These are phyloP conservation scores for Ustilago tritici DNA, from an alignment of 1,284 basidiomycete species.

Conservation along the genomic window DNA sequence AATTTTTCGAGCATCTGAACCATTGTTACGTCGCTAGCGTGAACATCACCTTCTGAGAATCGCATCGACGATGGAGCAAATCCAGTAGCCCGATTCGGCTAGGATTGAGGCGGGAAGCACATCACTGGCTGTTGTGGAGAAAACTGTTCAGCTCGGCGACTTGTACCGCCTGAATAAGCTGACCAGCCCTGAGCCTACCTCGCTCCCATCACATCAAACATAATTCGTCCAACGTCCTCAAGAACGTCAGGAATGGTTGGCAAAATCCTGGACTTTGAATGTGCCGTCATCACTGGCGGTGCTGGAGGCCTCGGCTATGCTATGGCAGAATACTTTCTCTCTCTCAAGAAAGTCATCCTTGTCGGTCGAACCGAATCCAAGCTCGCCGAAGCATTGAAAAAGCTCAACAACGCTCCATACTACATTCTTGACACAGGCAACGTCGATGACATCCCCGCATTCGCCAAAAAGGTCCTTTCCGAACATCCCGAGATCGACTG, in stretches of 20 bases:
- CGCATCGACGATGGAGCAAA: no score
- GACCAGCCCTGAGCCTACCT: neutral
- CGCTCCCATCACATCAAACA: neutral
- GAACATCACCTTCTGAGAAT: no score
- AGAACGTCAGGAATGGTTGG: constrained; percentile 6
- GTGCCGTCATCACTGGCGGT: constrained; percentile 64
- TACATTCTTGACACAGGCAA: constrained; percentile 70
- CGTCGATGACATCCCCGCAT: constrained; percentile 58
- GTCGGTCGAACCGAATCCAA: constrained; percentile 70
- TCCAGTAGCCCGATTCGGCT: neutral
- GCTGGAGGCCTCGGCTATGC: constrained; percentile 62
- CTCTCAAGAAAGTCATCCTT: constrained; percentile 70
- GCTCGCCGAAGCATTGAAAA: constrained; percentile 62
- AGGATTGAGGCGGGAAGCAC: neutral
- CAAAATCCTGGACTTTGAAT: constrained; percentile 61
- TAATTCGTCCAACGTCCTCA: neutral
- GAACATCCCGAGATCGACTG: constrained; percentile 71
- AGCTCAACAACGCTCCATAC: constrained; percentile 67
- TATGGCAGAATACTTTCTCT: constrained; percentile 70
- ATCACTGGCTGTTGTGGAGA: neutral
- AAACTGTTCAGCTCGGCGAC: neutral
- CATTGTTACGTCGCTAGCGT: no score
- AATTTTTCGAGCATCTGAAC: neutral
- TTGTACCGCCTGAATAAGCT: neutral
- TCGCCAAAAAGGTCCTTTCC: constrained; percentile 64